Percentiles rank a stretch among this genome's conserved stretches.
Conservation (phyloP, 169 alveolate species). For the Plasmodium fragile region DNA sequence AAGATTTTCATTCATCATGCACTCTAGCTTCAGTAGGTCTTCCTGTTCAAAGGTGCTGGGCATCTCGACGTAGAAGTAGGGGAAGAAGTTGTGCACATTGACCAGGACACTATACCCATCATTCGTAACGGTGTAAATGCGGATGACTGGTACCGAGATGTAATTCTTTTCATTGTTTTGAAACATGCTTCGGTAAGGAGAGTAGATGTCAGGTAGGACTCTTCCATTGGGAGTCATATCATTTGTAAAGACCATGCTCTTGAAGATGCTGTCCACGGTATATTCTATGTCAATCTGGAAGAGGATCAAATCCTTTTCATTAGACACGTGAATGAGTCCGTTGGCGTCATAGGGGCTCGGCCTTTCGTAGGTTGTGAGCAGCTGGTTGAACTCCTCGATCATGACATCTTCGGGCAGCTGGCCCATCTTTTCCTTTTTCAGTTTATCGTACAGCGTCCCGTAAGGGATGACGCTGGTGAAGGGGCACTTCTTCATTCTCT, state of each 20-base stretch:
- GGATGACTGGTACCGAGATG: slow-evolving; percentile 72
- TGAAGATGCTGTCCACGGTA: slow-evolving; percentile 55
- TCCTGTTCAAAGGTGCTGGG: slow-evolving; percentile 78
- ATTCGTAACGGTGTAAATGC: slow-evolving; percentile 81
- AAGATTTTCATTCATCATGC: slow-evolving; percentile 75
- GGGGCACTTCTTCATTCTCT: slow-evolving; percentile 27
- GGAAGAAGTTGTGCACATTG: slow-evolving; percentile 79
- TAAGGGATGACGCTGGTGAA: slow-evolving; percentile 64
- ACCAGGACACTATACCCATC: slow-evolving; percentile 80
- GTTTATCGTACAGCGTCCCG: slow-evolving; percentile 31
- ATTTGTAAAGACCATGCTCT: slow-evolving; percentile 17
- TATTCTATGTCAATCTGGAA: slow-evolving; percentile 64
- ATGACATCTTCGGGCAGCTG: slow-evolving; percentile 20
- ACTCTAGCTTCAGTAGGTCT: slow-evolving; percentile 75
- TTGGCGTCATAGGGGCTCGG: slow-evolving; percentile 40
- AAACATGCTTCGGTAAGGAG: not conserved
- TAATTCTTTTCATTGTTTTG: slow-evolving; percentile 27
- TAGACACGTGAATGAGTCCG: not conserved
- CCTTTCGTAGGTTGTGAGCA: slow-evolving; percentile 26
- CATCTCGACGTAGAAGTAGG: slow-evolving; percentile 84
- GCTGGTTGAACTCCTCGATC: slow-evolving; percentile 28
- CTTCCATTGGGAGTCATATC: not conserved
- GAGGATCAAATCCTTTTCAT: slow-evolving; percentile 14
- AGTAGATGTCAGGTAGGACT: not conserved
- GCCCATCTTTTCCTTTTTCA: slow-evolving; percentile 24